Evolutionary conservation across 2,329 filamentous ascomycete genomes (phyloP).

Genomic region (Aspergillus sp.): DNA sequence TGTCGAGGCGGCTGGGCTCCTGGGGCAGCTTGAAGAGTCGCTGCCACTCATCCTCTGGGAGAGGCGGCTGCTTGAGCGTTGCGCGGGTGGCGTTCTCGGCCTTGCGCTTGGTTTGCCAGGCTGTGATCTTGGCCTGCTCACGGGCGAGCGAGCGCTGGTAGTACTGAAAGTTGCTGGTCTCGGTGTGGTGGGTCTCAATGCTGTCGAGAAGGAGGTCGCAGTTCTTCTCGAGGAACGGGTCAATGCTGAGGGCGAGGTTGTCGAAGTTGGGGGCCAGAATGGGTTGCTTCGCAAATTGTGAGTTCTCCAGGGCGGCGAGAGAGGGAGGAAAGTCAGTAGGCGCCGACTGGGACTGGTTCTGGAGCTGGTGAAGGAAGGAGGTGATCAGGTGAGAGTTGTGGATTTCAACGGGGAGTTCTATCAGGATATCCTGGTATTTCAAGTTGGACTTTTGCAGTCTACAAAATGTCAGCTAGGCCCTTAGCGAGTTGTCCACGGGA

Average conservation of each 20-base stretch:
- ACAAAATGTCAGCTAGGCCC: conserved; percentile 22
- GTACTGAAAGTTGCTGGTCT: conserved; percentile 98
- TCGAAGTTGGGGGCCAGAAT: conserved; percentile 87
- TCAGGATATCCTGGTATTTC: conserved; percentile 87
- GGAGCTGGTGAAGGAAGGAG: conserved; percentile 90
- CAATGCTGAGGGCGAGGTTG: conserved; percentile 85
- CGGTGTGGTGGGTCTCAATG: conserved; percentile 97
- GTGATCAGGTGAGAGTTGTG: conserved; percentile 98
- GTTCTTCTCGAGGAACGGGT: conserved; percentile 97
- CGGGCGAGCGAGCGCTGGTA: conserved; percentile 91
- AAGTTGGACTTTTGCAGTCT: conserved; percentile 94
- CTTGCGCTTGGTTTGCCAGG: conserved; percentile 96
- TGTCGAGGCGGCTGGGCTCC: conserved; percentile 89
- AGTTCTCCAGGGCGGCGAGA: conserved; percentile 72
- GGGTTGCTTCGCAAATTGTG: conserved; percentile 56
- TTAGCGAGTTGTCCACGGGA: background rate
- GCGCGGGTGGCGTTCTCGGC: conserved; percentile 85
- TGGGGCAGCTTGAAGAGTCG: conserved; percentile 95
- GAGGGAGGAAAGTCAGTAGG: conserved; percentile 76
- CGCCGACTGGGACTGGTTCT: conserved; percentile 62
- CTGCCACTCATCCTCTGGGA: conserved; percentile 98
- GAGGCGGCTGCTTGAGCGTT: conserved; percentile 80
- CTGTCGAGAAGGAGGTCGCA: conserved; percentile 93
- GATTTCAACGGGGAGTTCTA: conserved; percentile 83
- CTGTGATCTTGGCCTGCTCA: conserved; percentile 93